phyloP scores from a whole-genome alignment of 2,329 filamentous ascomycete species.

The Fusarium abutilonis region DNA sequence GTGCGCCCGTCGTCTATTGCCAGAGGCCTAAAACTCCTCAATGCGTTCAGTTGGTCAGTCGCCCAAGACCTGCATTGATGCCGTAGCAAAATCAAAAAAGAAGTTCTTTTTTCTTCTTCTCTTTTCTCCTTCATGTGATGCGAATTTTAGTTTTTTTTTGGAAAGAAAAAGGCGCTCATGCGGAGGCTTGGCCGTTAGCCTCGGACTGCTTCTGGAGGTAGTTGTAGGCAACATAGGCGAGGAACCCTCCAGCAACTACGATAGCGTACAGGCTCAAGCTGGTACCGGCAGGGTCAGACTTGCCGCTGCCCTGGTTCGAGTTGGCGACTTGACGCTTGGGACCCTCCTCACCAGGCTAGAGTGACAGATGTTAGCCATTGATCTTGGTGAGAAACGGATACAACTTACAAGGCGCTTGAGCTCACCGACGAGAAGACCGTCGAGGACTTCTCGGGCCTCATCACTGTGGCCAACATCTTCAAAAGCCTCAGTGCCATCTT shows the following conservation, averaged over 20 bases:
- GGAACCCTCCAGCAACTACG: conserved; percentile 77
- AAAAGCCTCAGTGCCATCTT: conserved; percentile 97
- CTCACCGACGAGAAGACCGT: conserved; percentile 75
- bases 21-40: conserved; percentile 41
- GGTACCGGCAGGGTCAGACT: conserved; percentile 62
- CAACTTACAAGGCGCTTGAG: conserved; percentile 81
- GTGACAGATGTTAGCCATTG: conserved; percentile 39
- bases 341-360: conserved; percentile 78
- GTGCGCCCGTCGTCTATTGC: conserved; percentile 40
- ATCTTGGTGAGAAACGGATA: neutral
- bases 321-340: conserved; percentile 65
- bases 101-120: conserved; percentile 11
- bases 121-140: conserved; percentile 20
- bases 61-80: conserved; percentile 31
- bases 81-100: conserved; percentile 26
- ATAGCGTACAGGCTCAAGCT: conserved; percentile 85
- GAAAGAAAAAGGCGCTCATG: conserved; percentile 41
- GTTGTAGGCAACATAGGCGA: conserved; percentile 85
- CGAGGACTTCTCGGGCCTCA: conserved; percentile 94
- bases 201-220: conserved; percentile 73
- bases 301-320: conserved; percentile 60
- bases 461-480: conserved; percentile 99
- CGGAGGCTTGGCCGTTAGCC: conserved; percentile 36
- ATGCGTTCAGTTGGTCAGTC: conserved; percentile 31
- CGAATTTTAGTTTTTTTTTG: neutral